These are phyloP conservation scores for Paxillus involutus DNA, from an alignment of 768 basidiomycete genomes.

Conservation along the genomic window DNA sequence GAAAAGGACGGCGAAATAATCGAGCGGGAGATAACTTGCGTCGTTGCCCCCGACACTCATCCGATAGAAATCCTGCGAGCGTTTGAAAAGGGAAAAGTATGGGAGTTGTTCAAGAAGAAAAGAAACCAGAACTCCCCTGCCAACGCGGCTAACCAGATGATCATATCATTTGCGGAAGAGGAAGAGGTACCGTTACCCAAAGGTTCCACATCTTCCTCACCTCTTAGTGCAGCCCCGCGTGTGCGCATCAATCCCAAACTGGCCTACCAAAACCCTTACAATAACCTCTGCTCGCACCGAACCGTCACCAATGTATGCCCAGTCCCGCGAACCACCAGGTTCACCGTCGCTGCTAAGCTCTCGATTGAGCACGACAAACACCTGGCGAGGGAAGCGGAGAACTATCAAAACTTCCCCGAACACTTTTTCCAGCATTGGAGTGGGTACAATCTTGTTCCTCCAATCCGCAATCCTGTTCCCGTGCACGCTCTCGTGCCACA, in stretches of 20 bases:
- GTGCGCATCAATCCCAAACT: conserved; percentile 17
- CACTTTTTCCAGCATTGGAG: conserved; percentile 27
- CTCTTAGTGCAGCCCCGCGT: not conserved
- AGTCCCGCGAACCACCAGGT: conserved; percentile 32
- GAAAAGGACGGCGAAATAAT: conserved; percentile 12
- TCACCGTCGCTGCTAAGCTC: conserved; percentile 47
- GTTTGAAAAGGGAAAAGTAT: not conserved
- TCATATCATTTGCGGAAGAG: not conserved
- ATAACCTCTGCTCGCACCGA: conserved; percentile 8
- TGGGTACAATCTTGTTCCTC: conserved; percentile 23
- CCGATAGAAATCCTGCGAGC: not conserved
- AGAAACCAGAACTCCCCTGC: not conserved
- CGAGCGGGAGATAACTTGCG: conserved; percentile 15
- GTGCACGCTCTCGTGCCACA: conserved; percentile 56
- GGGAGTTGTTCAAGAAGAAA: not conserved
- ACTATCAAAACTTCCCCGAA: conserved; percentile 27
- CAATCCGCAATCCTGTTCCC: conserved; percentile 43
- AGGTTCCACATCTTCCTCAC: not conserved
- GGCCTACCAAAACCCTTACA: conserved; percentile 8
- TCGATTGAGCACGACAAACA: conserved; percentile 39
- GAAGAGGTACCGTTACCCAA: not conserved
- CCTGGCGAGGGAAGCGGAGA: conserved; percentile 29
- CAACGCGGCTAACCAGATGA: not conserved
- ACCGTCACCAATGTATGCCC: not conserved
- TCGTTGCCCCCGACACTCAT: not conserved